Conservation (phyloP, 176 grass and related monocot genomes). For the Avena insularis region DNA sequence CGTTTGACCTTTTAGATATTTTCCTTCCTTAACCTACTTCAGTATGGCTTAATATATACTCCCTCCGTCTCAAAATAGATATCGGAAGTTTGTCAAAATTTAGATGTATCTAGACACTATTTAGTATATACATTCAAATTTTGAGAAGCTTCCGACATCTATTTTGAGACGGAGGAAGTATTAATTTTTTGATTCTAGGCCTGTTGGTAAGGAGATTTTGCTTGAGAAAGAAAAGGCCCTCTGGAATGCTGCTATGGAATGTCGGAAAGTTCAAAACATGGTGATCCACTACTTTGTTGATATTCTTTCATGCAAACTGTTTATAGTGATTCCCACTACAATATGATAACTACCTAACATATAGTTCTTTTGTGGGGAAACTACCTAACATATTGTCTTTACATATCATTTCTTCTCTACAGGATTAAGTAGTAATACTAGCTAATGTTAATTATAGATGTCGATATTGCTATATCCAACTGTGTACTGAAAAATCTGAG, state of each 20-base stretch:
- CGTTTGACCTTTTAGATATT: not conserved
- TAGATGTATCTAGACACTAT: too few relatives aligned
- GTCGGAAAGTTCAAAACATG: not conserved
- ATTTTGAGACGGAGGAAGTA: too few relatives aligned
- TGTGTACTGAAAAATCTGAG: not conserved
- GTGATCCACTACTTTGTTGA: not conserved
- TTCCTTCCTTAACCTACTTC: not conserved
- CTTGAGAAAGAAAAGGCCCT: not conserved
- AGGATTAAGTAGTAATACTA: not conserved
- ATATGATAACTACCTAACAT: not conserved
- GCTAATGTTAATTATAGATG: not conserved
- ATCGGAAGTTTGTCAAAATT: too few relatives aligned
- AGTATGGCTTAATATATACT: not conserved
- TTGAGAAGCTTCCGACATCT: too few relatives aligned
- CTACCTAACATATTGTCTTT: not conserved
- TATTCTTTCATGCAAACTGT: not conserved
- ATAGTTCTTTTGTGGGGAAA: too few relatives aligned
- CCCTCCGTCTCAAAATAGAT: too few relatives aligned
- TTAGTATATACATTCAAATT: too few relatives aligned
- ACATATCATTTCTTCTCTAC: not conserved
- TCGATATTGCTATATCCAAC: not conserved
- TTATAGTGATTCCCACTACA: not conserved
- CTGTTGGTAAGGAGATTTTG: not conserved
- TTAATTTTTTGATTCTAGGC: not conserved
- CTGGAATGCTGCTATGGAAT: slow-evolving; percentile 1